Evolutionary conservation across 1,139 yeast genomes (phyloP).

Genomic region (Magnusiomyces magnusii): DNA sequence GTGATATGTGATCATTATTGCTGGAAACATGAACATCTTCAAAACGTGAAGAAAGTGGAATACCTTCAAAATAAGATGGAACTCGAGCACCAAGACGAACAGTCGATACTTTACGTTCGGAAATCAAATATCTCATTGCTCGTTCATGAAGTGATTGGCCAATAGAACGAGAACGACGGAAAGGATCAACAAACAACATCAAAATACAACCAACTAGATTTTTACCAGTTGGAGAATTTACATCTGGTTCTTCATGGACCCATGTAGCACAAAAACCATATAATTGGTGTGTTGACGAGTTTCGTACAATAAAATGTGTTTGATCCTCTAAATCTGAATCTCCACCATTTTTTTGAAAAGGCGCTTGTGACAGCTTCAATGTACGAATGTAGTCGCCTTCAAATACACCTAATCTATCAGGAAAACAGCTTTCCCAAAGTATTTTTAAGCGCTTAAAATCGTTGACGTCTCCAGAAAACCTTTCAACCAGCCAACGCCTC

Average conservation of each 20-base stretch:
- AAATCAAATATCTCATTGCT: slow-evolving; percentile 45
- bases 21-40: not conserved
- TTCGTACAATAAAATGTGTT: slow-evolving; percentile 52
- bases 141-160: slow-evolving; percentile 52
- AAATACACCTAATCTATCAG: slow-evolving; percentile 22
- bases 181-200: slow-evolving; percentile 48
- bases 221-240: not conserved
- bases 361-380: not conserved
- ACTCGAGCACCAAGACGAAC: slow-evolving; percentile 46
- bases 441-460: slow-evolving; percentile 46
- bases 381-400: not conserved
- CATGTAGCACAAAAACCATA: slow-evolving; percentile 56
- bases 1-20: not conserved
- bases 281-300: slow-evolving; percentile 48
- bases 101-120: slow-evolving; percentile 40
- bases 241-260: slow-evolving; percentile 36
- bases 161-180: slow-evolving; percentile 50
- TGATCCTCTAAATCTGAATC: slow-evolving; percentile 13
- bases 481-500: slow-evolving; percentile 56
- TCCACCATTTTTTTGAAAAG: not conserved
- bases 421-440: slow-evolving; percentile 34
- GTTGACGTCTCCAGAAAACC: slow-evolving; percentile 41
- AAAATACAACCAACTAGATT: slow-evolving; percentile 40
- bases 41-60: slow-evolving; percentile 19
- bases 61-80: slow-evolving; percentile 45